Conservation (phyloP, 2,329 filamentous ascomycete species). For the Cordyceps militaris region DNA sequence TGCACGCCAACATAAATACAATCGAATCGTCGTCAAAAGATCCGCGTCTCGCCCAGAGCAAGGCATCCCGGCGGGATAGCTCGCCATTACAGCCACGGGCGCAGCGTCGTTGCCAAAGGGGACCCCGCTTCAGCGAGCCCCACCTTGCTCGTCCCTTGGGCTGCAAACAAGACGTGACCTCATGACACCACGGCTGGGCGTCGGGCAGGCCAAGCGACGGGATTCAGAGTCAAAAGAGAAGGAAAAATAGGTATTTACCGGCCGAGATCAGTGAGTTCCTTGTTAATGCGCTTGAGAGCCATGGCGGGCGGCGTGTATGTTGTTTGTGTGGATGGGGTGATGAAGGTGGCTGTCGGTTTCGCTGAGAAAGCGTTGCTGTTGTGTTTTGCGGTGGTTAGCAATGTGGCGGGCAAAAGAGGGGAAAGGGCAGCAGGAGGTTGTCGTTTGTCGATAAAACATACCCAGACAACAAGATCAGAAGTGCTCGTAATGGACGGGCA, state of each 20-base stretch:
- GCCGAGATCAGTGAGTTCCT: slow-evolving; percentile 85
- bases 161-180: slow-evolving; percentile 19
- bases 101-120: slow-evolving; percentile 14
- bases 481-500: neutral
- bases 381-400: slow-evolving; percentile 8
- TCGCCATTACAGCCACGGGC: neutral
- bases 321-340: neutral
- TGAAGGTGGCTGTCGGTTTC: slow-evolving; percentile 7
- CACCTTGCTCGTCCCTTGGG: slow-evolving; percentile 29
- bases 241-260: slow-evolving; percentile 53
- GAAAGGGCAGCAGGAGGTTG: neutral
- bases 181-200: slow-evolving; percentile 12
- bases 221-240: slow-evolving; percentile 11
- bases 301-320: slow-evolving; percentile 42
- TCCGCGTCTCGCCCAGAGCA: neutral
- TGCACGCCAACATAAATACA: slow-evolving; percentile 17
- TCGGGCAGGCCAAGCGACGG: slow-evolving; percentile 20
- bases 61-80: neutral
- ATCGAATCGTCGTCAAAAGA: neutral
- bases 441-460: neutral
- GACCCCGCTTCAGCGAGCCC: slow-evolving; percentile 32
- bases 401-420: neutral
- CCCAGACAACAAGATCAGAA: neutral
- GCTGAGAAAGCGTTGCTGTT: slow-evolving; percentile 3
- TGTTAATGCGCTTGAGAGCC: slow-evolving; percentile 93